Evolutionary conservation across 2,329 filamentous ascomycete species (phyloP), one percentile per base, ranked within the genome.

Genomic region (Metarhizium album): DNA sequence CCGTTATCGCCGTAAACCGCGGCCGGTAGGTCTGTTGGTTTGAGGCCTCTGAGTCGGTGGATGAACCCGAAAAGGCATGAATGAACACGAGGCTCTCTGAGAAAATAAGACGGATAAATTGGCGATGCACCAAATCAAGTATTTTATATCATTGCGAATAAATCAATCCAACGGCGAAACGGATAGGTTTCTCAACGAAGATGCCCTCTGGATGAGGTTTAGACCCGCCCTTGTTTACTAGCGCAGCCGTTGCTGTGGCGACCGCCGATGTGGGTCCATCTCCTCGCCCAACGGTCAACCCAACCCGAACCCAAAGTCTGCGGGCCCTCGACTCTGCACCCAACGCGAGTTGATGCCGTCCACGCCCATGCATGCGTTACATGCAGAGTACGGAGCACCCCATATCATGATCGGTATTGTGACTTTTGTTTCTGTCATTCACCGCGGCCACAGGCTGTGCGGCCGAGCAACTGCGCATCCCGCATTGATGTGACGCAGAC

Each of bases 211-310:
- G 20, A 43, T 23, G 20, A 23, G 46, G 40, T 24, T 23, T 42
- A 45, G 37, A 43, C 7, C n/a, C 7, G 9, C 38, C 29, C 45
- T 59, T 62, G 59, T 62, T 62, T 62, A 62, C 57, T 48, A 45
- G 46, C 50, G 51, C 49, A 48, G 50, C 3, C 20, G 60, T 62
- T 62, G 59, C 55, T 57, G 54, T 46, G 60, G 57, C 45, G 47
- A 62, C 54, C 46, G 6, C 13, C 27, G 24, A 33, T 20, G 40
- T 58, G 58, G 58, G 54, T 60, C n/a, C 60, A 59, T 61, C 55
- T 45, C 40, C 31, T 22, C 40, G 3, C 37, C 14, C 18, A 49
- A 43, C 13, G 13, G 11, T 38, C 35, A 31, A 31, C 11, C 29
- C 29, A 31, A 31, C 29, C 11, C 5, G 29, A 31, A 5, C 29